phyloP scores from a whole-genome alignment of 164 flowering plant species.

The Vitis labrusca region DNA sequence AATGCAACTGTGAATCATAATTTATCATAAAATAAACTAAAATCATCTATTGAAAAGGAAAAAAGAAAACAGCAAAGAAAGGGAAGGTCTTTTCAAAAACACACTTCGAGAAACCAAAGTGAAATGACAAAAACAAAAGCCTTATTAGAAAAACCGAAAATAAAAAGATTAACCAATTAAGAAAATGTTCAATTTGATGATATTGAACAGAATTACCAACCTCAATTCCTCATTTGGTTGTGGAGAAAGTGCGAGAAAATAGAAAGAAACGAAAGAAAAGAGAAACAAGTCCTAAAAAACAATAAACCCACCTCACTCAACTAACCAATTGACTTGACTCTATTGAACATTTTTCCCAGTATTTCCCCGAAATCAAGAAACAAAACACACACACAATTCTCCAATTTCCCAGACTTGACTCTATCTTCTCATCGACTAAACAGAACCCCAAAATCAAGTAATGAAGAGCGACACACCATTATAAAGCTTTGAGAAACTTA shows the following conservation, averaged over 20 bases:
- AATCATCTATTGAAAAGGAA: not conserved
- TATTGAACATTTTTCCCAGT: too few relatives aligned
- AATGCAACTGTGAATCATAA: not conserved
- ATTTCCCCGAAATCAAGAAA: not conserved
- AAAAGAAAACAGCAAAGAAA: not conserved
- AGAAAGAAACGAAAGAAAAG: too few relatives aligned
- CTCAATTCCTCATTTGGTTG: too few relatives aligned
- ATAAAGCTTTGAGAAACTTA: constrained; percentile 69
- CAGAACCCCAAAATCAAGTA: not conserved
- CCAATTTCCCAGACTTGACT: not conserved
- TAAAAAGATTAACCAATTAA: too few relatives aligned
- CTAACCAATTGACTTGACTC: too few relatives aligned
- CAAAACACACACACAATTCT: not conserved
- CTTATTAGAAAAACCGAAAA: too few relatives aligned
- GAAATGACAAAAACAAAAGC: too few relatives aligned
- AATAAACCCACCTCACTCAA: not conserved
- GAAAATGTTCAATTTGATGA: too few relatives aligned
- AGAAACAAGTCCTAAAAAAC: too few relatives aligned
- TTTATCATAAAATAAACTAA: not conserved
- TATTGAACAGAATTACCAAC: too few relatives aligned
- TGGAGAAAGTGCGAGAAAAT: too few relatives aligned
- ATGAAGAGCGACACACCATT: constrained; percentile 37
- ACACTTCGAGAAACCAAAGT: too few relatives aligned
- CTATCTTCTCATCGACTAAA: not conserved
- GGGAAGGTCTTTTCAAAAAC: not conserved